Percentiles rank a stretch among this genome's conserved stretches.
Evolutionary conservation across 2,329 filamentous ascomycete genomes (phyloP).

Genomic region (Diaporthe capsici): DNA sequence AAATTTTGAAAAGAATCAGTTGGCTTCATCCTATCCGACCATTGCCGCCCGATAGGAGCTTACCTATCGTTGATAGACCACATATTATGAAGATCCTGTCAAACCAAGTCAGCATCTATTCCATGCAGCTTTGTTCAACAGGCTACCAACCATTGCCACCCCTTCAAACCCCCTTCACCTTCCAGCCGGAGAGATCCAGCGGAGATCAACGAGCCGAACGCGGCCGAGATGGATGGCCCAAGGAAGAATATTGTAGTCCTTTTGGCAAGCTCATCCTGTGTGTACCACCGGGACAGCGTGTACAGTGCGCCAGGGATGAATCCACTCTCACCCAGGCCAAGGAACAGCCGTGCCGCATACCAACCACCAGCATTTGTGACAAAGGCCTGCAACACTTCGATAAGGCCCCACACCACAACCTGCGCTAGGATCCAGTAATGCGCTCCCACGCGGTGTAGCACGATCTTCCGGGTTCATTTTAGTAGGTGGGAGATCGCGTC

Average conservation of each 20-base stretch:
- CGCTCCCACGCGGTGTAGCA: neutral
- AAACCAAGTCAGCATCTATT: neutral
- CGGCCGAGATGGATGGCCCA: neutral
- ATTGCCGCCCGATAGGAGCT: neutral
- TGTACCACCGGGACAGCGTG: neutral
- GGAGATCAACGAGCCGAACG: neutral
- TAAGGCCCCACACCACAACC: neutral
- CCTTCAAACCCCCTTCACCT: neutral
- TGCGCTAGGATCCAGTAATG: neutral
- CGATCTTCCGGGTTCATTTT: neutral
- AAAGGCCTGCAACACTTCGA: neutral
- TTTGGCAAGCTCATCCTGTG: neutral
- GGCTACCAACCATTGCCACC: neutral
- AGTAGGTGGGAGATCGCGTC: neutral
- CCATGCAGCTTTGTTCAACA: neutral
- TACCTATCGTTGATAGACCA: neutral
- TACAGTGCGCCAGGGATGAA: neutral
- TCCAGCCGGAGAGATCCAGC: neutral
- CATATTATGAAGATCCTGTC: neutral
- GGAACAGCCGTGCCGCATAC: neutral
- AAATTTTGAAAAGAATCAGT: neutral
- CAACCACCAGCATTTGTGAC: neutral
- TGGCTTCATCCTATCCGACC: neutral
- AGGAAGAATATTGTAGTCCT: neutral
- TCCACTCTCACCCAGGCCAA: neutral